Evolutionary conservation across 176 grass and related monocot species (phyloP).

Genomic region (Stipa capillata): DNA sequence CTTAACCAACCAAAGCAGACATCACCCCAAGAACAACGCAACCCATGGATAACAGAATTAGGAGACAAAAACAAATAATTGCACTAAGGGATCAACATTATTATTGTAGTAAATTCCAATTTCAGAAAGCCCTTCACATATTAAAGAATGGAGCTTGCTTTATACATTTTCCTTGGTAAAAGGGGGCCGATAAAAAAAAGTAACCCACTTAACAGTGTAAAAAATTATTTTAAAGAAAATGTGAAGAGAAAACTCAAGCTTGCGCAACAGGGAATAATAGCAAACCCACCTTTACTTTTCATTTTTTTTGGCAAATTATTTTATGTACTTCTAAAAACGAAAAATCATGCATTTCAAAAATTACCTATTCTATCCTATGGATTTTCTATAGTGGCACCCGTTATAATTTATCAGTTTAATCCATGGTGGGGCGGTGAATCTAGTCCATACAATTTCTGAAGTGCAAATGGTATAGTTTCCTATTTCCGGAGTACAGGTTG

Average conservation of each 20-base stretch:
- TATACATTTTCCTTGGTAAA: not conserved
- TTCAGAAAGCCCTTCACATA: not conserved
- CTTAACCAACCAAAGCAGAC: not conserved
- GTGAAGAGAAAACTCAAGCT: not conserved
- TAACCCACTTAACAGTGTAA: not conserved
- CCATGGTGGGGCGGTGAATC: not conserved
- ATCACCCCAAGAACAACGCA: not conserved
- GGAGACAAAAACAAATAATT: not conserved
- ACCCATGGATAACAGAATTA: not conserved
- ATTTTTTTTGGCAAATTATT: not conserved
- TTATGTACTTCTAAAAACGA: not conserved
- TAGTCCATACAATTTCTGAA: not conserved
- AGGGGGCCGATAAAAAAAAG: not conserved
- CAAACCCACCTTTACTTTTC: not conserved
- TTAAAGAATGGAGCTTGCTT: not conserved
- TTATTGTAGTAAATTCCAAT: not conserved
- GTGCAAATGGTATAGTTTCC: not conserved
- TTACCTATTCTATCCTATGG: not conserved
- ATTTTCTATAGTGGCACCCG: not conserved
- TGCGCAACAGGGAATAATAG: not conserved
- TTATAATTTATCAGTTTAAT: not conserved
- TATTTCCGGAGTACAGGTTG: not conserved
- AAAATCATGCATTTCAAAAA: not conserved
- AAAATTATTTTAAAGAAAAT: not conserved
- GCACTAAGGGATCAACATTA: not conserved